Evolutionary conservation across 2,329 filamentous ascomycete species (phyloP), one percentile per base, ranked within the genome.

Genomic region (Aureobasidium lini): DNA sequence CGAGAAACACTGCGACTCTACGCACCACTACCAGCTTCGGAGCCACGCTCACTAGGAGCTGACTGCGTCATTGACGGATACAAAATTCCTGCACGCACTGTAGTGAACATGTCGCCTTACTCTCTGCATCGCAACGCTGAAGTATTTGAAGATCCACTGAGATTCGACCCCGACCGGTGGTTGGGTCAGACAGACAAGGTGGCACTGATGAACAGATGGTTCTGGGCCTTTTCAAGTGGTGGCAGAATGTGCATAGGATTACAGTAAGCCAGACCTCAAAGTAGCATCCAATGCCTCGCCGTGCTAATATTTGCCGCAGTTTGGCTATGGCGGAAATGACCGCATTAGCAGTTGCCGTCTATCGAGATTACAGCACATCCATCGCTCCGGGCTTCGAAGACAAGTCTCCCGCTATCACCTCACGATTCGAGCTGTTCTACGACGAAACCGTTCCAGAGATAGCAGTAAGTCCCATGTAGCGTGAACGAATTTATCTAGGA

Each of bases 271-370:
- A 15, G 34, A 2, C 34, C 5, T 3, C 1, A n/a, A 2, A 8
- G 34, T 8, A 13, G 5, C 6, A 29, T 13, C 7, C 11, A 8
- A 1, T 23, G 9, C 13, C 16, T 47, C 5, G 13, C 39, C n/a
- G 68, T 40, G 11, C 36, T 52, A 31, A 16, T 7, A 28, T 15
- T 15, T n/a, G 8, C 18, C 4, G 31, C 48, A 77, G 74, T 65
- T 67, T 80, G 8, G 78, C 78, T 2, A 78, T 79, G 72, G 76
- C 76, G 11, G 78, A 80, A 64, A 79, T 81, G 77, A 77, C 74
- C 1, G 77, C 75, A 1, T 64, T 81, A 7, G 65, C 76, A 1
- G 72, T 76, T 4, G 73, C 75, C 1, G 62, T 81, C 4, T 79
- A 81, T 65, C 66, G 74, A 52, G 68, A 65, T 31, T 81, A 79